Conservation (phyloP, 306 rosid genomes). For the Acacia acuminata region DNA sequence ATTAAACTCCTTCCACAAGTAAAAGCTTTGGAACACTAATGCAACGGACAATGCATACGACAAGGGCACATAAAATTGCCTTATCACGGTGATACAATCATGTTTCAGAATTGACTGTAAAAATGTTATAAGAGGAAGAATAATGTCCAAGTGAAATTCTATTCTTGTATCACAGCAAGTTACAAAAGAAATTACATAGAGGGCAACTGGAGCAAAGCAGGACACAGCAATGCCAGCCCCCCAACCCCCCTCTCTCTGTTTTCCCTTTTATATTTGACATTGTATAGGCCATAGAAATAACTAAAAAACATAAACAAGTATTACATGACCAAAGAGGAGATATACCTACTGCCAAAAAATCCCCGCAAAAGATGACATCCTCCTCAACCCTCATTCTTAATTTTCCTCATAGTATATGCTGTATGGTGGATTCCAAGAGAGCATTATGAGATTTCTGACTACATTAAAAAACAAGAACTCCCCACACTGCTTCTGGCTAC, state of each 20-base stretch:
- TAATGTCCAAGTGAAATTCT: neutral
- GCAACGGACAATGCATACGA: neutral
- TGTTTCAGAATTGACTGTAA: neutral
- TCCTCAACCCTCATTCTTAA: conserved; percentile 32
- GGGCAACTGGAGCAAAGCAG: conserved; percentile 6
- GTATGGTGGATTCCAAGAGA: conserved; percentile 38
- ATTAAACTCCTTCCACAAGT: neutral
- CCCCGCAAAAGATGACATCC: conserved; percentile 36
- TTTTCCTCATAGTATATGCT: conserved; percentile 36
- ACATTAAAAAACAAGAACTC: conserved; percentile 23
- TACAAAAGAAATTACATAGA: conserved; percentile 3
- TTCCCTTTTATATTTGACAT: conserved; percentile 19
- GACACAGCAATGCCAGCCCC: neutral
- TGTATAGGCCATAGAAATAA: conserved; percentile 31
- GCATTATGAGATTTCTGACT: conserved; percentile 30
- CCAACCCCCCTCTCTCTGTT: neutral
- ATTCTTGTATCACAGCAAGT: conserved; percentile 29
- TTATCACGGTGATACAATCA: neutral
- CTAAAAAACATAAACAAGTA: conserved; percentile 32
- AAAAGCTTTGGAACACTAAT: neutral
- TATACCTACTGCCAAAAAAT: conserved; percentile 40
- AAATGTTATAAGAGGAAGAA: neutral
- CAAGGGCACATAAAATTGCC: neutral
- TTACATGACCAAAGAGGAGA: conserved; percentile 36
- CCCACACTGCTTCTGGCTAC: conserved; percentile 25